Evolutionary conservation across 805 yeast genomes (phyloP).

Genomic region (Nakazawaea holstii): DNA sequence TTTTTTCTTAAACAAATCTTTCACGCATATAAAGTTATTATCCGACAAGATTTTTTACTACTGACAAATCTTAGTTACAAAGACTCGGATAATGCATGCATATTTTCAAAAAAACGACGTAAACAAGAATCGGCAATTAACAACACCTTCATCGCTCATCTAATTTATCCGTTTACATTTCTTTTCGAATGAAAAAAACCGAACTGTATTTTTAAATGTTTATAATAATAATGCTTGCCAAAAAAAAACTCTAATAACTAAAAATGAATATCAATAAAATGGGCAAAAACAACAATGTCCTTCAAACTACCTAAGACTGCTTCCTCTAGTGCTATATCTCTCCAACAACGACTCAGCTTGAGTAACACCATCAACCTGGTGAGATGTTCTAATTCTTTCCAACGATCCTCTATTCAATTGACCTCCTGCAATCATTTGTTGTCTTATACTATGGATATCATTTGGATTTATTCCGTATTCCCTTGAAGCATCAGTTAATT

Average conservation of each 20-base stretch:
- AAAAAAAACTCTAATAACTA: neutral
- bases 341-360: conserved; percentile 40
- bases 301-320: neutral
- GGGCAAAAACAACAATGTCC: neutral
- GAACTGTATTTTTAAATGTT: no score
- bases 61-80: no score
- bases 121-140: no score
- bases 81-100: no score
- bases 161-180: no score
- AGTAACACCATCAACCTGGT: conserved; percentile 43
- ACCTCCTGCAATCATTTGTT: conserved; percentile 14
- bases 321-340: conserved; percentile 10
- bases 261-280: neutral
- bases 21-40: neutral
- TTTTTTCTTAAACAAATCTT: no score
- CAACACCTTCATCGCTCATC: no score
- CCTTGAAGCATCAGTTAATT: neutral
- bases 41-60: neutral
- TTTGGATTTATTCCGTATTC: conserved; percentile 1
- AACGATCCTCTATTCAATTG: conserved; percentile 26
- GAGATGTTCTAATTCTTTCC: conserved; percentile 37
- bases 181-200: no score
- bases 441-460: conserved; percentile 11
- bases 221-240: no score
- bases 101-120: no score